A percentile compares a stretch with the other conserved stretches of the same genome.
Conservation (phyloP, 2,329 filamentous ascomycete species). For the Emmonsia crescens region DNA sequence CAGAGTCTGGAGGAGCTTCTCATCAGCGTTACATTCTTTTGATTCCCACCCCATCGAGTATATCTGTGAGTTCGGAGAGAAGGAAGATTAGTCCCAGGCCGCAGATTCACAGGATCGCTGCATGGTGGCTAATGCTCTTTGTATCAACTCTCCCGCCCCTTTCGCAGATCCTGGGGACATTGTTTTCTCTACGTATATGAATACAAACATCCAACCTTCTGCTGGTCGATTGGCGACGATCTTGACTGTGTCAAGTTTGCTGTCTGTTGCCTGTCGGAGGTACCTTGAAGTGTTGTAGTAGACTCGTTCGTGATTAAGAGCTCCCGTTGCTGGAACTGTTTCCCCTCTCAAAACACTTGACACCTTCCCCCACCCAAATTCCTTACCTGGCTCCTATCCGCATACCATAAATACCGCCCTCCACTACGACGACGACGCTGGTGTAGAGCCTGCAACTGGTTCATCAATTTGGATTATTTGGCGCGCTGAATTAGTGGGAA, state of each 20-base stretch:
- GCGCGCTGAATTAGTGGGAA: neutral
- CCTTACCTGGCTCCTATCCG: neutral
- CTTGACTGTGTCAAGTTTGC: neutral
- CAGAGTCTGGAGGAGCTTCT: neutral
- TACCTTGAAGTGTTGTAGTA: neutral
- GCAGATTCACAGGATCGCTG: neutral
- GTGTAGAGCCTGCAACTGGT: neutral
- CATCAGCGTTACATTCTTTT: neutral
- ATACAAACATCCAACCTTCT: neutral
- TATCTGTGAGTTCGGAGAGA: neutral
- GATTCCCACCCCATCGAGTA: neutral
- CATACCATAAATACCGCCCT: neutral
- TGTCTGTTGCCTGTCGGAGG: neutral
- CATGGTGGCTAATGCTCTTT: slow-evolving; percentile 4
- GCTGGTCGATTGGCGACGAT: neutral
- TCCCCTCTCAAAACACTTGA: neutral
- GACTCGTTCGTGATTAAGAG: neutral
- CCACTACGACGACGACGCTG: neutral
- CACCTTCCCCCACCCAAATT: neutral
- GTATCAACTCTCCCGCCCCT: slow-evolving; percentile 1
- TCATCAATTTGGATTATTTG: neutral
- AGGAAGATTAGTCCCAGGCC: neutral
- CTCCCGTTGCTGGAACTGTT: neutral
- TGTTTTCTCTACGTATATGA: neutral
- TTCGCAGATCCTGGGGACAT: slow-evolving; percentile 4